These are phyloP conservation scores for Mucor plumbeus DNA, from an alignment of 371 early-diverging fungal species.

Conservation along the genomic window DNA sequence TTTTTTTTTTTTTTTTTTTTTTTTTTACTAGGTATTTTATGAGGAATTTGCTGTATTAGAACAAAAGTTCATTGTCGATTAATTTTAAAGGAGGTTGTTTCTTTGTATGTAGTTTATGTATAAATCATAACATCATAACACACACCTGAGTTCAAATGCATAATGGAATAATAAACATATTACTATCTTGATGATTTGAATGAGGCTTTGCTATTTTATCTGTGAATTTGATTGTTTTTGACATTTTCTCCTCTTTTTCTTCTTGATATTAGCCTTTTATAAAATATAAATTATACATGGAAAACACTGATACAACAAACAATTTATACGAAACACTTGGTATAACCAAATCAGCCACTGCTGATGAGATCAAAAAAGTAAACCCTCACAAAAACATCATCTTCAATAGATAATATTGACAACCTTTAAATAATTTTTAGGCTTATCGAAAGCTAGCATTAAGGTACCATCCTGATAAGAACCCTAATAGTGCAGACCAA, in stretches of 20 bases:
- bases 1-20: not conserved
- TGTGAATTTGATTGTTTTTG: not conserved
- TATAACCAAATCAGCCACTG: conserved; percentile 61
- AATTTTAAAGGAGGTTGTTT: conserved; percentile 17
- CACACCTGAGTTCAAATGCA: conserved; percentile 6
- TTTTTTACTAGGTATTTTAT: conserved; percentile 57
- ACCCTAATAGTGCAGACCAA: conserved; percentile 49
- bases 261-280: not conserved
- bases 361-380: conserved; percentile 73
- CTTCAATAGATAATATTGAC: not conserved
- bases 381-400: not conserved
- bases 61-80: conserved; percentile 62
- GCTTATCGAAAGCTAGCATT: conserved; percentile 66
- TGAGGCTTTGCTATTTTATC: conserved; percentile 11
- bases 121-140: not conserved
- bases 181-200: conserved; percentile 1
- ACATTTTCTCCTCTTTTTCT: not conserved
- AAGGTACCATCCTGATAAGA: conserved; percentile 79
- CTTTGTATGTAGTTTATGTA: conserved; percentile 1
- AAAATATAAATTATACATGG: not conserved
- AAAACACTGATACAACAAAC: conserved; percentile 20
- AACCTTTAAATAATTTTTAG: conserved; percentile 7
- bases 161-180: conserved; percentile 5
- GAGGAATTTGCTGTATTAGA: conserved; percentile 63
- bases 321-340: conserved; percentile 65